phyloP scores from a whole-genome alignment of 305 asterid genomes.

The Rubia peregrina region DNA sequence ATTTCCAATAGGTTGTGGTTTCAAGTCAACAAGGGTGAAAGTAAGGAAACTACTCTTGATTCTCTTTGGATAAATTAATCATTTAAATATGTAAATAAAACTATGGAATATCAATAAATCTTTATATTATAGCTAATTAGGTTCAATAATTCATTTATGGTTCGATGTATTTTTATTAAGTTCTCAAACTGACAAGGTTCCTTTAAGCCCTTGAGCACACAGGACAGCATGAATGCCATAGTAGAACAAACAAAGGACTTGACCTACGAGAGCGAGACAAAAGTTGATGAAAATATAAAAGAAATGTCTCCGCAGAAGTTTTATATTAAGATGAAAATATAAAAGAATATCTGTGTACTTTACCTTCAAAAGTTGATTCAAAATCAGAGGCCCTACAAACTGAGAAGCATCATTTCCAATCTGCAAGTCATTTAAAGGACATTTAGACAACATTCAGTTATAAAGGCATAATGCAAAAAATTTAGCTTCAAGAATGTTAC shows the following conservation, averaged over 20 bases:
- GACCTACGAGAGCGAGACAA: background rate
- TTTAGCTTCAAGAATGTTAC: background rate
- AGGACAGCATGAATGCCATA: background rate
- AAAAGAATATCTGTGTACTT: constrained; percentile 14
- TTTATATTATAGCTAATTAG: background rate
- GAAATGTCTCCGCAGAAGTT: background rate
- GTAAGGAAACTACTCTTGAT: too few relatives aligned
- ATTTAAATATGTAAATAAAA: too few relatives aligned
- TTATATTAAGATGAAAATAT: background rate
- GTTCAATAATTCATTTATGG: background rate
- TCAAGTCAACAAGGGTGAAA: background rate
- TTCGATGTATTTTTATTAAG: too few relatives aligned
- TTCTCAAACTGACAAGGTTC: too few relatives aligned
- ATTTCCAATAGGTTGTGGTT: background rate
- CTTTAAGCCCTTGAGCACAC: too few relatives aligned
- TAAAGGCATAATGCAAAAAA: background rate
- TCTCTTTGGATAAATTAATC: too few relatives aligned
- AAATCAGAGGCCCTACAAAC: constrained; percentile 85
- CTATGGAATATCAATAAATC: background rate
- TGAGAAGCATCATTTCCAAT: constrained; percentile 73
- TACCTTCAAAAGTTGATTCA: constrained; percentile 82
- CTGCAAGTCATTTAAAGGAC: constrained; percentile 36
- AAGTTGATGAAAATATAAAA: background rate
- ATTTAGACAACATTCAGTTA: background rate
- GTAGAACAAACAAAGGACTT: background rate